Evolutionary conservation across 176 grass and related monocot genomes (phyloP).

Genomic region (Canna indica): DNA sequence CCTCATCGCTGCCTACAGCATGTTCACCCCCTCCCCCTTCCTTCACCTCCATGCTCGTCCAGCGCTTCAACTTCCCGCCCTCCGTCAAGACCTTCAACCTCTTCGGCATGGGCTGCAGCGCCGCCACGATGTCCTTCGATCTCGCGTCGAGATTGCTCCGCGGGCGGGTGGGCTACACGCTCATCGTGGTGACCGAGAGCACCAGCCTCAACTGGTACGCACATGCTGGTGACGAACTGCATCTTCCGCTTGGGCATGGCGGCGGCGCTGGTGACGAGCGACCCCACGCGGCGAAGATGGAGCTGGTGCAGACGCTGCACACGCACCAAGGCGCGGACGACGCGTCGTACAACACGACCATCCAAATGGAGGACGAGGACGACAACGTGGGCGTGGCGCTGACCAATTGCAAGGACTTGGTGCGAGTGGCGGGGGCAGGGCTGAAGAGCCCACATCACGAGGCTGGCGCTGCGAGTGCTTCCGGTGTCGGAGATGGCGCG

Average conservation of each 20-base stretch:
- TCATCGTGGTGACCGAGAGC: slow-evolving; percentile 83
- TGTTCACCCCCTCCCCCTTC: slow-evolving; percentile 60
- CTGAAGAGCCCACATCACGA: slow-evolving; percentile 55
- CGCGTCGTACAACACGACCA: slow-evolving; percentile 43
- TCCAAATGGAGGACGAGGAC: slow-evolving; percentile 81
- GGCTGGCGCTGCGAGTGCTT: slow-evolving; percentile 50
- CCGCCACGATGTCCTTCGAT: slow-evolving; percentile 51
- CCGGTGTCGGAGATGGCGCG: slow-evolving; percentile 42
- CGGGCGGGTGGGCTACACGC: slow-evolving; percentile 33
- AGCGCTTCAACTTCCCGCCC: slow-evolving; percentile 28
- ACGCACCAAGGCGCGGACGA: slow-evolving; percentile 79
- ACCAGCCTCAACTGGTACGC: slow-evolving; percentile 84
- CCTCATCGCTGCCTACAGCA: slow-evolving; percentile 65
- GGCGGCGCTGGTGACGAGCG: slow-evolving; percentile 53
- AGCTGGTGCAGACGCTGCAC: slow-evolving; percentile 54
- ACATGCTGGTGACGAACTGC: slow-evolving; percentile 95
- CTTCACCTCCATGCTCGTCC: slow-evolving; percentile 41
- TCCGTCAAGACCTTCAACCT: slow-evolving; percentile 52
- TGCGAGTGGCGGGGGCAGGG: slow-evolving; percentile 48
- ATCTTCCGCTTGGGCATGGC: slow-evolving; percentile 80
- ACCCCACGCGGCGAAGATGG: slow-evolving; percentile 41
- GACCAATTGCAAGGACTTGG: slow-evolving; percentile 71
- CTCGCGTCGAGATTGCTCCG: slow-evolving; percentile 42
- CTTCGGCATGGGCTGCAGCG: slow-evolving; percentile 81
- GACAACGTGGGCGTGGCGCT: slow-evolving; percentile 70